Conservation (phyloP, 2,329 filamentous ascomycete genomes). For the Diaporthe capsici region DNA sequence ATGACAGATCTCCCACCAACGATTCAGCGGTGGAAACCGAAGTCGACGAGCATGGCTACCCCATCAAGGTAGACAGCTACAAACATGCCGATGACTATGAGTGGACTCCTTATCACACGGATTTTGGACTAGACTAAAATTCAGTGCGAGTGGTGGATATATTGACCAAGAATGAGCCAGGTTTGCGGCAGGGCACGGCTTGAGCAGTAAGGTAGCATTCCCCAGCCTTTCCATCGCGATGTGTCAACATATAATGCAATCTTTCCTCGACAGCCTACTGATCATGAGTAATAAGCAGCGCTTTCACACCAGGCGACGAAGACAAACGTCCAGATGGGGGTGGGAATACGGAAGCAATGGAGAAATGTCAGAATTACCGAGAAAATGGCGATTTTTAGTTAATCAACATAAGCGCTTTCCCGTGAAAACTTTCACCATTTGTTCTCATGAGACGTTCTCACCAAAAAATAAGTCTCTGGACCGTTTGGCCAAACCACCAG, state of each 20-base stretch:
- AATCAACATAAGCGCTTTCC: no score
- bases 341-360: no score
- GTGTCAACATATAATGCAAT: no score
- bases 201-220: no score
- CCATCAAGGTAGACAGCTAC: neutral
- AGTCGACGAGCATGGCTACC: neutral
- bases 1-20: neutral
- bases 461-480: neutral
- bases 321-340: no score
- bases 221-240: no score
- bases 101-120: neutral
- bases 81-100: conserved; percentile 5
- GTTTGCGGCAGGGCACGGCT: neutral
- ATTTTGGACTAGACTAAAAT: neutral
- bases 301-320: no score
- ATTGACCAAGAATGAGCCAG: neutral
- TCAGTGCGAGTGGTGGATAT: neutral
- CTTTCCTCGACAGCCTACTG: no score
- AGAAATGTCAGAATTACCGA: no score
- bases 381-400: no score
- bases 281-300: no score
- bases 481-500: neutral
- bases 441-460: neutral
- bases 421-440: neutral
- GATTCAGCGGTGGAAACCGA: neutral